Evolutionary conservation across 495 filamentous ascomycete genomes (phyloP).

Genomic region (Lichenothelia convexa): DNA sequence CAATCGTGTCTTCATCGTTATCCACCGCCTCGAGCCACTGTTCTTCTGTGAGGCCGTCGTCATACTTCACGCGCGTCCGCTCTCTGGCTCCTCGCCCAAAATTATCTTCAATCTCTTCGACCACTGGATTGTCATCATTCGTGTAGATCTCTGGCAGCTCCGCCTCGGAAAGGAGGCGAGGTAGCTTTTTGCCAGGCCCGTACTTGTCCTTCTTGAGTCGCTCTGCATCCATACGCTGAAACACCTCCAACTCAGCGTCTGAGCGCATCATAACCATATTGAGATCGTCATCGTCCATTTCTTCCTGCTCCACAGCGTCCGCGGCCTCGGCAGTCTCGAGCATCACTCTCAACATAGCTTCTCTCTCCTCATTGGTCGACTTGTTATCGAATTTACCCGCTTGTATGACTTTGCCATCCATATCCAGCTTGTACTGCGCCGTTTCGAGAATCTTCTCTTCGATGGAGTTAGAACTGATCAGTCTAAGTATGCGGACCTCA

Average conservation of each 20-base stretch:
- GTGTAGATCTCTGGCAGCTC: conserved; percentile 92
- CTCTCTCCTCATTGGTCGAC: conserved; percentile 93
- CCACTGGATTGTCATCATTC: conserved; percentile 64
- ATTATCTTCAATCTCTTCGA: conserved; percentile 54
- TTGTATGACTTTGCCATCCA: conserved; percentile 98
- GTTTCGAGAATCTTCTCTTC: conserved; percentile 98
- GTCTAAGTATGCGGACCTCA: conserved; percentile 84
- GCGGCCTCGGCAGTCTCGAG: conserved; percentile 77
- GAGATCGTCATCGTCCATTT: conserved; percentile 87
- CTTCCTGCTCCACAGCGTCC: conserved; percentile 65
- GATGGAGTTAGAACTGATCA: conserved; percentile 92
- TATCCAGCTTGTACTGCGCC: conserved; percentile 92
- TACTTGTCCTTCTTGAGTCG: conserved; percentile 44
- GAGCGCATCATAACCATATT: conserved; percentile 47
- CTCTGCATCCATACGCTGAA: conserved; percentile 50
- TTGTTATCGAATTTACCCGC: conserved; percentile 99
- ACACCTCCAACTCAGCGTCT: conserved; percentile 22
- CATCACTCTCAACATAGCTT: conserved; percentile 81
- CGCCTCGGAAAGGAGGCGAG: conserved; percentile 69
- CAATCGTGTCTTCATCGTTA: conserved; percentile 83
- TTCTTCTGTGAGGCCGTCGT: conserved; percentile 94
- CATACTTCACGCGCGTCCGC: conserved; percentile 81
- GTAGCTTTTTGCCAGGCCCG: conserved; percentile 47
- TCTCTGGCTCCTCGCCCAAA: conserved; percentile 85
- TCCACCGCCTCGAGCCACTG: conserved; percentile 92